phyloP scores from a whole-genome alignment of 2,329 filamentous ascomycete genomes.

The Cladosporium sp. region DNA sequence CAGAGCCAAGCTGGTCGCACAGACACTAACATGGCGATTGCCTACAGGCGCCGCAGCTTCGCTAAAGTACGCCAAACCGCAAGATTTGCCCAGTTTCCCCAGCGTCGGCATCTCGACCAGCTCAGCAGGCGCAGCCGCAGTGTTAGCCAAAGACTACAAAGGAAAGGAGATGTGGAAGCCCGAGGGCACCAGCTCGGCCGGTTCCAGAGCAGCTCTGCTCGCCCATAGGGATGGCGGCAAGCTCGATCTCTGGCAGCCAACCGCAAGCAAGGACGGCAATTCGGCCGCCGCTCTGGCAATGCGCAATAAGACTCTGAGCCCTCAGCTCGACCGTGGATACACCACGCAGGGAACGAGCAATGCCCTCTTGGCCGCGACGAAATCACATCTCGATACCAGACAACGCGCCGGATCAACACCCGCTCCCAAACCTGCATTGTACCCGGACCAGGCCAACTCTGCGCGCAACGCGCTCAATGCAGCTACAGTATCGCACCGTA shows the following conservation, averaged over 20 bases:
- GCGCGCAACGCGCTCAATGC: slow-evolving; percentile 66
- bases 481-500: slow-evolving; percentile 62
- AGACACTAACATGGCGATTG: slow-evolving; percentile 15
- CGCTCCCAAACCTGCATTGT: slow-evolving; percentile 35
- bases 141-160: slow-evolving; percentile 57
- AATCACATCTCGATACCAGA: slow-evolving; percentile 61
- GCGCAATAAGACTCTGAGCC: slow-evolving; percentile 45
- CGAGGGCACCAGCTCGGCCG: slow-evolving; percentile 54
- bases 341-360: slow-evolving; percentile 53
- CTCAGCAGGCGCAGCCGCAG: slow-evolving; percentile 56
- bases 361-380: slow-evolving; percentile 70
- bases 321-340: slow-evolving; percentile 43
- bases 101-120: slow-evolving; percentile 64
- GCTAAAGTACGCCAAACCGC: slow-evolving; percentile 66
- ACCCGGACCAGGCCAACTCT: slow-evolving; percentile 57
- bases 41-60: slow-evolving; percentile 54
- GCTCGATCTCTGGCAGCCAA: slow-evolving; percentile 48
- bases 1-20: not conserved
- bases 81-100: slow-evolving; percentile 71
- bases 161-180: slow-evolving; percentile 60
- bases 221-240: slow-evolving; percentile 53
- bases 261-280: slow-evolving; percentile 51
- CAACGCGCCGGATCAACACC: slow-evolving; percentile 60
- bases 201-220: slow-evolving; percentile 69
- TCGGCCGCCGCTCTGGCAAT: slow-evolving; percentile 69